Conservation (phyloP, 257 asterid genomes). For the Petunia axillaris region DNA sequence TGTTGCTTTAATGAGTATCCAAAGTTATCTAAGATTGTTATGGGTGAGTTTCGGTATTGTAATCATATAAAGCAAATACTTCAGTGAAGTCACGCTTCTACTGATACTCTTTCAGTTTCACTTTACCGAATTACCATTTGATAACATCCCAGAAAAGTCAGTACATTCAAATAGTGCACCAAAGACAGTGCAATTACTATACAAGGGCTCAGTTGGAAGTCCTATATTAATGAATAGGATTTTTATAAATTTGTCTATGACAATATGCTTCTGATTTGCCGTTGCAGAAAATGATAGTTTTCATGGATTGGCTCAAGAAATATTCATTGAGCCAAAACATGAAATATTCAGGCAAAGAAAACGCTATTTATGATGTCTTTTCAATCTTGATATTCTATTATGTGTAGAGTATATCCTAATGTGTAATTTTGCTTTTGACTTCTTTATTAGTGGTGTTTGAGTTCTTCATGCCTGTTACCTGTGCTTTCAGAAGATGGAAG, state of each 20-base stretch:
- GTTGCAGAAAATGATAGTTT: background rate
- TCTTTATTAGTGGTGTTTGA: background rate
- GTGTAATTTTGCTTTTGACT: slow-evolving; percentile 2
- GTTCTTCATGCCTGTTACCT: slow-evolving; percentile 13
- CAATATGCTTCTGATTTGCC: background rate
- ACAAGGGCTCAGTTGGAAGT: slow-evolving; percentile 1
- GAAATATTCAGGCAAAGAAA: background rate
- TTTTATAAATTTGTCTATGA: background rate
- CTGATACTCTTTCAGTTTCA: slow-evolving; percentile 8
- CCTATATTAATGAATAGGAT: background rate
- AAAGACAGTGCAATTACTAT: background rate
- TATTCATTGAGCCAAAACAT: background rate
- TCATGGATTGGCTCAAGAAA: slow-evolving; percentile 3
- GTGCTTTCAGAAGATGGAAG: background rate
- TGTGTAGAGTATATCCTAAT: background rate
- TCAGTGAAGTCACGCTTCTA: background rate
- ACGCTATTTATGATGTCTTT: background rate
- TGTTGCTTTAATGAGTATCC: slow-evolving; percentile 2
- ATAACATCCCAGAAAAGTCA: slow-evolving; percentile 3
- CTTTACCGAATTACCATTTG: background rate
- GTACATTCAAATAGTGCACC: background rate
- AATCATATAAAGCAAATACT: background rate
- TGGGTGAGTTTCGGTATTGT: slow-evolving; percentile 2
- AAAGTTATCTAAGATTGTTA: slow-evolving; percentile 4
- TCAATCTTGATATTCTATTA: background rate